Percentiles rank a stretch among this genome's conserved stretches.
phyloP scores from a whole-genome alignment of 148 eudicot species.

The Heliamphora exappendiculata region DNA sequence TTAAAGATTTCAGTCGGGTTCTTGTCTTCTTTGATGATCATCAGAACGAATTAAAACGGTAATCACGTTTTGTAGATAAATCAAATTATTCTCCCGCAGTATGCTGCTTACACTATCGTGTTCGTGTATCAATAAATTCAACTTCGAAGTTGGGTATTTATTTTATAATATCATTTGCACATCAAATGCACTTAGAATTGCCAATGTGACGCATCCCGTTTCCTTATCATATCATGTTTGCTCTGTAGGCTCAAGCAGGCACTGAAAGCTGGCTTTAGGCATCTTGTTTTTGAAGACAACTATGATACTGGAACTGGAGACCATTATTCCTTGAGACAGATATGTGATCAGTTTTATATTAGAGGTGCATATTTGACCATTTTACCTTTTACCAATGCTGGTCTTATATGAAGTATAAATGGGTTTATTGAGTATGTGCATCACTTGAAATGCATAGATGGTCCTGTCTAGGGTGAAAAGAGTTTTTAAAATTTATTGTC shows the following conservation, averaged over 20 bases:
- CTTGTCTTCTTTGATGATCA: conserved; percentile 96
- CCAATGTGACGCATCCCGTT: background rate
- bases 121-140: background rate
- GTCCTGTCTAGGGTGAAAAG: background rate
- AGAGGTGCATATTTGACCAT: conserved; percentile 44
- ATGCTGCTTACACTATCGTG: background rate
- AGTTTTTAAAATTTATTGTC: background rate
- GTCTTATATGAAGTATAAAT: background rate
- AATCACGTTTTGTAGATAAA: background rate
- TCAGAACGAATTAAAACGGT: conserved; percentile 96
- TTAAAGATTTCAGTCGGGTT: conserved; percentile 63
- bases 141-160: background rate
- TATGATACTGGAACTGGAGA: conserved; percentile 99
- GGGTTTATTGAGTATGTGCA: background rate
- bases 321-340: conserved; percentile 95
- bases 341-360: conserved; percentile 90
- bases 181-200: background rate
- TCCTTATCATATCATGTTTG: background rate
- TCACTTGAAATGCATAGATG: background rate
- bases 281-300: conserved; percentile 94
- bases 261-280: conserved; percentile 84
- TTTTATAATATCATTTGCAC: background rate
- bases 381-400: background rate
- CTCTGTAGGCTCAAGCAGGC: conserved; percentile 82
- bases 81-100: background rate